These are phyloP conservation scores for Stephanodiscus minutulus DNA, from an alignment of 108 stramenopile genomes.

Conservation along the genomic window DNA sequence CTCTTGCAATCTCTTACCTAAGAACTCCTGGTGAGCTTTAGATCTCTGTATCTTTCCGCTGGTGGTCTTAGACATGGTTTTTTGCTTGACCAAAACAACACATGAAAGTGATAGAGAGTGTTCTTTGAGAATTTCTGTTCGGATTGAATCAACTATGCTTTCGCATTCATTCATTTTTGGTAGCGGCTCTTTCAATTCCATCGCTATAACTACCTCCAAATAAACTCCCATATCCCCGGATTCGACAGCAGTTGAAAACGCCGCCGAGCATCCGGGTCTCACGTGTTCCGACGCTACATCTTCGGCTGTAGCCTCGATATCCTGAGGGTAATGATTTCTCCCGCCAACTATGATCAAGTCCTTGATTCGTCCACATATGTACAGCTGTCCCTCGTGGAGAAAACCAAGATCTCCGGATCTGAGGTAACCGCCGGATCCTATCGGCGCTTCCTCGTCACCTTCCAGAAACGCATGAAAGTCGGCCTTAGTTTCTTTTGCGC, in stretches of 20 bases:
- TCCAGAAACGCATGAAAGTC: slow-evolving; percentile 74
- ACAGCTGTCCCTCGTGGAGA: slow-evolving; percentile 90
- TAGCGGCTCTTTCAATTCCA: slow-evolving; percentile 83
- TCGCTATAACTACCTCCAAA: slow-evolving; percentile 81
- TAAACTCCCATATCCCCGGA: slow-evolving; percentile 42
- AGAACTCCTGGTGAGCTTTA: slow-evolving; percentile 85
- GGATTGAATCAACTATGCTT: slow-evolving; percentile 54
- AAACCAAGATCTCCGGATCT: slow-evolving; percentile 99
- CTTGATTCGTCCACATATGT: slow-evolving; percentile 95
- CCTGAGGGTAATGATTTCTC: slow-evolving; percentile 98
- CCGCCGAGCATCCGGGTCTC: slow-evolving; percentile 96
- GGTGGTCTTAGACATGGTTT: slow-evolving; percentile 96
- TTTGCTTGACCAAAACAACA: slow-evolving; percentile 82
- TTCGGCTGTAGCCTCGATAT: slow-evolving; percentile 96
- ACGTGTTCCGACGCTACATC: slow-evolving; percentile 52
- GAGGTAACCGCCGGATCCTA: slow-evolving; percentile 59
- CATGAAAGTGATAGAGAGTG: slow-evolving; percentile 72
- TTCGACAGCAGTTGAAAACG: slow-evolving; percentile 82
- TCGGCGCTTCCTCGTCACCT: slow-evolving; percentile 16
- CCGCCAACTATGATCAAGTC: slow-evolving; percentile 99
- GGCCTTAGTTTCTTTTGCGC: slow-evolving; percentile 56
- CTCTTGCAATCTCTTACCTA: slow-evolving; percentile 60
- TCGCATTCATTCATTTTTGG: slow-evolving; percentile 48
- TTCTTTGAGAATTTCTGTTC: slow-evolving; percentile 72
- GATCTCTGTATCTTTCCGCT: slow-evolving; percentile 98